Percentiles rank a stretch among this genome's conserved stretches.
These are phyloP conservation scores for Colletotrichum liriopes DNA, from an alignment of 2,329 filamentous ascomycete genomes.

Conservation along the genomic window DNA sequence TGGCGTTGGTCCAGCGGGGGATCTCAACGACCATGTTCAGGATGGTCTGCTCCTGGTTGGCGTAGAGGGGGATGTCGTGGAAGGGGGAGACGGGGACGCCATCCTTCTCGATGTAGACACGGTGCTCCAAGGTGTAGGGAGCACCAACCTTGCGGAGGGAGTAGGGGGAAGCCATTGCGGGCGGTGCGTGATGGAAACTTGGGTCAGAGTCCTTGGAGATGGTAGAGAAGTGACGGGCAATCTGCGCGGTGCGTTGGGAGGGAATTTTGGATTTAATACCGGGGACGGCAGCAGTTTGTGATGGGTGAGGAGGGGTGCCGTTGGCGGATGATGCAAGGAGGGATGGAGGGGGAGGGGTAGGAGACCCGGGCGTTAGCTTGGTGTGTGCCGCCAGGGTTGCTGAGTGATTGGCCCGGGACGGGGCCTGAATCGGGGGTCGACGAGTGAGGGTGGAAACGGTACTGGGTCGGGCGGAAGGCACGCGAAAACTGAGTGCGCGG, in stretches of 20 bases:
- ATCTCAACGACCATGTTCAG: conserved; percentile 99
- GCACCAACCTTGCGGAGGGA: conserved; percentile 88
- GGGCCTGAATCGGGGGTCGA: conserved; percentile 43
- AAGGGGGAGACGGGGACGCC: conserved; percentile 94
- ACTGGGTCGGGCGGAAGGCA: conserved; percentile 39
- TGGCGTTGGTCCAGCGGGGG: conserved; percentile 99
- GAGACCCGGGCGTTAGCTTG: conserved; percentile 43
- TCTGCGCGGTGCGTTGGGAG: conserved; percentile 66
- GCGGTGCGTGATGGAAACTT: conserved; percentile 44
- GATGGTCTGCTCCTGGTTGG: conserved; percentile 95
- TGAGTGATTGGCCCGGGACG: conserved; percentile 50
- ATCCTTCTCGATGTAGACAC: conserved; percentile 98
- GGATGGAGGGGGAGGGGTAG: conserved; percentile 53
- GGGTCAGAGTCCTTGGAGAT: conserved; percentile 48
- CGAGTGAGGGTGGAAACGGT: conserved; percentile 39
- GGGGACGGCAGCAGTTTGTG: conserved; percentile 37
- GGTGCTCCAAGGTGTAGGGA: conserved; percentile 95
- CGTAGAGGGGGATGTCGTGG: conserved; percentile 98
- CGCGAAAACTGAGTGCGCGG: conserved; percentile 30
- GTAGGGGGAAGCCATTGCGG: conserved; percentile 77
- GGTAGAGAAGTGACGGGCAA: conserved; percentile 69
- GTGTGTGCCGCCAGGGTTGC: conserved; percentile 49
- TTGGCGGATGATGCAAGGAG: conserved; percentile 46
- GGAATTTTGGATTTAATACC: conserved; percentile 59
- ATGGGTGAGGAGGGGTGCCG: conserved; percentile 40